phyloP scores from a whole-genome alignment of 306 rosid genomes.

The Vigna hirtella region DNA sequence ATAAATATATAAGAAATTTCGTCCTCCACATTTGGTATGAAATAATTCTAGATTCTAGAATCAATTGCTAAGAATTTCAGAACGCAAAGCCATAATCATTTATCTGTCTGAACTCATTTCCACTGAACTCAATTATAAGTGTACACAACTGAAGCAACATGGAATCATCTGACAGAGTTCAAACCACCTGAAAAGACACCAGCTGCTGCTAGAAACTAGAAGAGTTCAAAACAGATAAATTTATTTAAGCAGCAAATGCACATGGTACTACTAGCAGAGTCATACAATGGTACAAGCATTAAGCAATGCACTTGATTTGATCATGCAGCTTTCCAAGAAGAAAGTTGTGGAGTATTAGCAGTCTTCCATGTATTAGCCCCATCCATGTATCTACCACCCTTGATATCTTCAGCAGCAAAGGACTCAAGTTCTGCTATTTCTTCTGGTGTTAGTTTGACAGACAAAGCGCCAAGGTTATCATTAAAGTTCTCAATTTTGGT shows the following conservation, averaged over 20 bases:
- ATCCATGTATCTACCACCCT: conserved; percentile 51
- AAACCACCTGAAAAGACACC: no score
- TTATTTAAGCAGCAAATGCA: no score
- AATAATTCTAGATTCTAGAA: no score
- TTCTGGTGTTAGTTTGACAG: conserved; percentile 65
- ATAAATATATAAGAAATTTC: no score
- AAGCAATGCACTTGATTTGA: background rate
- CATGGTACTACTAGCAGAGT: background rate
- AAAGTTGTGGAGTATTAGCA: conserved; percentile 64
- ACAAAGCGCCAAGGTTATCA: conserved; percentile 67
- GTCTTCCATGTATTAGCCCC: conserved; percentile 45
- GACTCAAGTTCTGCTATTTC: conserved; percentile 71
- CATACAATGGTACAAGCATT: background rate
- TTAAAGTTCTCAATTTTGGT: conserved; percentile 69
- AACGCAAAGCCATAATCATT: background rate
- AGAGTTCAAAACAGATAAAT: no score
- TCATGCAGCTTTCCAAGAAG: conserved; percentile 55
- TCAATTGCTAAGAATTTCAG: background rate
- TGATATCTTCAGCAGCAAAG: conserved; percentile 52
- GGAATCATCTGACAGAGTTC: no score
- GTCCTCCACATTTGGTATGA: no score
- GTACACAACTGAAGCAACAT: background rate
- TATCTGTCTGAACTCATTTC: no score
- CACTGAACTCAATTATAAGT: background rate
- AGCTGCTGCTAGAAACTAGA: no score